Percentiles rank a stretch among this genome's conserved stretches.
Evolutionary conservation across 2,329 filamentous ascomycete genomes (phyloP).

Genomic region (Didymella keratinophila): DNA sequence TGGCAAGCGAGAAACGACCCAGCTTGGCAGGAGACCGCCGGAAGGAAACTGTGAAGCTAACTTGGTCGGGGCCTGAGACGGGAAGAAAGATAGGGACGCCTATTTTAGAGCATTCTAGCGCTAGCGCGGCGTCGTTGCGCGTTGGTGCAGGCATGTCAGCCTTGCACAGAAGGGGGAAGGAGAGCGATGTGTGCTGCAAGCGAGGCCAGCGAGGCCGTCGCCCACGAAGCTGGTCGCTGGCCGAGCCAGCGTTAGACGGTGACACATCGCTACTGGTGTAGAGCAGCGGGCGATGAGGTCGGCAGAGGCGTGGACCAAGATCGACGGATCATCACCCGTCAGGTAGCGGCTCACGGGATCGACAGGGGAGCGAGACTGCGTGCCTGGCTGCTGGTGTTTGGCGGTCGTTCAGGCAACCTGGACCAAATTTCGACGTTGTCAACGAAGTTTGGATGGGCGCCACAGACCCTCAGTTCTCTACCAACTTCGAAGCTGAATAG

Average conservation of each 20-base stretch:
- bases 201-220: not conserved
- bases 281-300: not conserved
- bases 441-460: conserved; percentile 4
- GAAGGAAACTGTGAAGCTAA: not conserved
- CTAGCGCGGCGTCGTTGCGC: conserved; percentile 2
- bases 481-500: not conserved
- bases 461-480: not conserved
- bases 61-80: not conserved
- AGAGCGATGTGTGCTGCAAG: conserved; percentile 1
- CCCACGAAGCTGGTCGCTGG: not conserved
- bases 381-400: conserved; percentile 1
- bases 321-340: conserved; percentile 15
- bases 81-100: conserved; percentile 13
- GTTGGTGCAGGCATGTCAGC: conserved; percentile 11
- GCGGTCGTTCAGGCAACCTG: conserved; percentile 7
- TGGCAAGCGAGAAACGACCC: conserved; percentile 3
- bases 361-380: conserved; percentile 10
- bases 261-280: not conserved
- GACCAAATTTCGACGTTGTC: conserved; percentile 7
- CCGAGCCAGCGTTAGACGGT: not conserved
- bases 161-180: conserved; percentile 18
- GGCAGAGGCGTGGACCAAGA: conserved; percentile 15
- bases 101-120: conserved; percentile 11
- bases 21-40: conserved; percentile 2
- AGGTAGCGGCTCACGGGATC: conserved; percentile 9